phyloP scores from a whole-genome alignment of 129 eudicot species.

The Ambrosia trifida region DNA sequence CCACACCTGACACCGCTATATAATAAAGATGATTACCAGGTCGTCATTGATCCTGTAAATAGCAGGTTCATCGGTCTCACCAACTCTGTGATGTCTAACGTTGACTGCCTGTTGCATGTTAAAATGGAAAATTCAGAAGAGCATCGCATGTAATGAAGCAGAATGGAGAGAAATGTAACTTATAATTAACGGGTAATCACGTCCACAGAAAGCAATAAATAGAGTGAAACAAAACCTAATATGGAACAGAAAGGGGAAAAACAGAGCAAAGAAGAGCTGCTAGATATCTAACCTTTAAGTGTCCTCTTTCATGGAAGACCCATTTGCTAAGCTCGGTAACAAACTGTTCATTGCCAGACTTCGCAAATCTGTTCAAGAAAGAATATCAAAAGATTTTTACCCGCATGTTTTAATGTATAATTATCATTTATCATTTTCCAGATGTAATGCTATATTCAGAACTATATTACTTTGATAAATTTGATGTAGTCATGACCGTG shows the following conservation, averaged over 20 bases:
- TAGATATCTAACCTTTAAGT: slow-evolving; percentile 69
- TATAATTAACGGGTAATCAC: not conserved
- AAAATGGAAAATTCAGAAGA: slow-evolving; percentile 10
- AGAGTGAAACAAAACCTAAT: not conserved
- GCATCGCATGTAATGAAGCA: slow-evolving; percentile 3
- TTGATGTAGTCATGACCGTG: not conserved
- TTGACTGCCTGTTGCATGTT: slow-evolving; percentile 62
- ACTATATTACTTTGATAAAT: not conserved
- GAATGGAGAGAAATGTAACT: slow-evolving; percentile 3
- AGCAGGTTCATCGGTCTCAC: slow-evolving; percentile 81
- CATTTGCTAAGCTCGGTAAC: slow-evolving; percentile 91
- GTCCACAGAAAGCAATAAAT: slow-evolving; percentile 8
- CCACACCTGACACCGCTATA: not conserved
- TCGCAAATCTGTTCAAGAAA: slow-evolving; percentile 47
- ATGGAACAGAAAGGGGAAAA: not conserved
- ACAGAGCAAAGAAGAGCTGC: not conserved
- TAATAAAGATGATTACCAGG: slow-evolving; percentile 52
- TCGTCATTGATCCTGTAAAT: slow-evolving; percentile 91
- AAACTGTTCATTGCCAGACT: slow-evolving; percentile 85
- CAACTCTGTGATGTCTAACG: slow-evolving; percentile 82
- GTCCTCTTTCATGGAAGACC: slow-evolving; percentile 98
- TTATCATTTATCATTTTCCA: not conserved
- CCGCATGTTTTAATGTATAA: not conserved
- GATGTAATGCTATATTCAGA: not conserved
- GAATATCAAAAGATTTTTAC: not conserved